Percentiles rank a stretch among this genome's conserved stretches.
These are phyloP conservation scores for Alloascoidea hylecoeti DNA, from an alignment of 805 yeast species.

Conservation along the genomic window DNA sequence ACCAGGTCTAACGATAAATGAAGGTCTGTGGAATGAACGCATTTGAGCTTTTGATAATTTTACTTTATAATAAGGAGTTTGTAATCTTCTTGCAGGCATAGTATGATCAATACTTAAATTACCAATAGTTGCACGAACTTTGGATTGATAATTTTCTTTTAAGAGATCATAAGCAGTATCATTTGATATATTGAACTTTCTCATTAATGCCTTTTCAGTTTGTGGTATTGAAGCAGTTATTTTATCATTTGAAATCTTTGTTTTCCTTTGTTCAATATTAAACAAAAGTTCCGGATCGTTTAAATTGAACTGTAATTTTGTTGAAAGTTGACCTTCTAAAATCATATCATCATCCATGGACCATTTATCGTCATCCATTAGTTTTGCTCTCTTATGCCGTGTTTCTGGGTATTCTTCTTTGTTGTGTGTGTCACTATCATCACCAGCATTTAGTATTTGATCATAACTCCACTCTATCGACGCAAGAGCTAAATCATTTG, in stretches of 20 bases:
- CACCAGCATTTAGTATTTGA: constrained; percentile 31
- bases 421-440: constrained; percentile 13
- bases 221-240: constrained; percentile 30
- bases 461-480: constrained; percentile 74
- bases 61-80: constrained; percentile 85
- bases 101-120: constrained; percentile 86
- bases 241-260: constrained; percentile 8
- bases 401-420: constrained; percentile 1
- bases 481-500: constrained; percentile 31
- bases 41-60: constrained; percentile 49
- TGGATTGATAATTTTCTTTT: constrained; percentile 78
- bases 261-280: constrained; percentile 24
- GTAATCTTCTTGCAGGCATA: constrained; percentile 72
- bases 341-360: constrained; percentile 42
- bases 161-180: constrained; percentile 76
- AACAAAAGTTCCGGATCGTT: constrained; percentile 77
- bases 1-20: constrained; percentile 65
- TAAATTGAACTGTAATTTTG: constrained; percentile 50
- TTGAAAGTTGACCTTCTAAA: constrained; percentile 41
- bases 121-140: constrained; percentile 86
- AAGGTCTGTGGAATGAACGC: constrained; percentile 70
- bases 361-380: constrained; percentile 14
- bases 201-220: constrained; percentile 35
- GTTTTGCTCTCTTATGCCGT: constrained; percentile 3
- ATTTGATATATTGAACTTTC: constrained; percentile 74